Evolutionary conservation across 2,329 filamentous ascomycete species (phyloP).

Genomic region (Raffaelea deltoideospora): DNA sequence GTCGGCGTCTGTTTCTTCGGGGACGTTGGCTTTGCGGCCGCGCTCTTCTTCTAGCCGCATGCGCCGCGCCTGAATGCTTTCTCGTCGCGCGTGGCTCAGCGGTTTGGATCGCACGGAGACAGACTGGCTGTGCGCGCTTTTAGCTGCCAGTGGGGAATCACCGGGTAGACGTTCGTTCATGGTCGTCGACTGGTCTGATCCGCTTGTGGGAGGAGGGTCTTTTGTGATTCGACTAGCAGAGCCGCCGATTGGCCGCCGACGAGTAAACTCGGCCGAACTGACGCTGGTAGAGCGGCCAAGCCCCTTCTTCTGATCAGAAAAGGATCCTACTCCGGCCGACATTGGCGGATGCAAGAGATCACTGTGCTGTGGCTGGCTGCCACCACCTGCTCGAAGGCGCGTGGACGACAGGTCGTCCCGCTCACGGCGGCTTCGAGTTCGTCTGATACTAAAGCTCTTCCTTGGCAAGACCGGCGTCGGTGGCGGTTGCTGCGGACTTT

Average conservation of each 20-base stretch:
- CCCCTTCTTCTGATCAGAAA: constrained; percentile 47
- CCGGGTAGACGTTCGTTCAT: constrained; percentile 39
- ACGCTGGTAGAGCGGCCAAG: constrained; percentile 83
- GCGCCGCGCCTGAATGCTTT: constrained; percentile 82
- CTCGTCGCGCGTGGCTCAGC: constrained; percentile 72
- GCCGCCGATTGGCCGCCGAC: constrained; percentile 32
- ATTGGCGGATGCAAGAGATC: constrained; percentile 64
- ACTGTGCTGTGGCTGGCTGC: constrained; percentile 56
- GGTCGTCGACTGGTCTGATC: constrained; percentile 58
- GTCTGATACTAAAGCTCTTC: constrained; percentile 78
- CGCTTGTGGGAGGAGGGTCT: constrained; percentile 60
- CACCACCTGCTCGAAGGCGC: constrained; percentile 37
- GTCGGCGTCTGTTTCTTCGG: constrained; percentile 82
- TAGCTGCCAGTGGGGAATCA: no score
- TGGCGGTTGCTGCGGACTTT: no score
- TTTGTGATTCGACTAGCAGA: constrained; percentile 28
- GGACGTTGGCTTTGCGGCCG: constrained; percentile 59
- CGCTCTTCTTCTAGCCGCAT: constrained; percentile 36
- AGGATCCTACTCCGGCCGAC: constrained; percentile 39
- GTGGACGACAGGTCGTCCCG: constrained; percentile 31
- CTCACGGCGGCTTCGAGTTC: constrained; percentile 37
- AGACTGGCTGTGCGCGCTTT: constrained; percentile 30
- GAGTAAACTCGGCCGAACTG: constrained; percentile 68
- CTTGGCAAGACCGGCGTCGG: constrained; percentile 50
- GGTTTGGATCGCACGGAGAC: constrained; percentile 68